Evolutionary conservation across 441 rosid genomes (phyloP).

Genomic region (Rhodomyrtus psidioides): DNA sequence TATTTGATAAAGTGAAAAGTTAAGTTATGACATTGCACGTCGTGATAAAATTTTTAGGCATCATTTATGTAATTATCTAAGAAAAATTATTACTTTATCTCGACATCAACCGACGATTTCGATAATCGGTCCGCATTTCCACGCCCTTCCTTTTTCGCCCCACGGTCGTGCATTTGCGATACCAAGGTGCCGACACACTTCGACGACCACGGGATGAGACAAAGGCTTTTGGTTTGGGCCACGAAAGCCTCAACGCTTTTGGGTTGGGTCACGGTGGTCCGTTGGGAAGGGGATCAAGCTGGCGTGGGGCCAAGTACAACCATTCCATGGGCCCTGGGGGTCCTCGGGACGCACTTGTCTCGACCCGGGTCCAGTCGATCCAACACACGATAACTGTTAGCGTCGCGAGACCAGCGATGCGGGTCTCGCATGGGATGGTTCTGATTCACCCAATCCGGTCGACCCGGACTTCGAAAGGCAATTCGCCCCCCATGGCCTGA

Average conservation of each 20-base stretch:
- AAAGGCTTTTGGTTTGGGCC: neutral
- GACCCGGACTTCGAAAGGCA: neutral
- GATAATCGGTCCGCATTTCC: neutral
- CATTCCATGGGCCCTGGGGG: neutral
- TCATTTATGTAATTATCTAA: too few species aligned
- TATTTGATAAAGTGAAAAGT: neutral
- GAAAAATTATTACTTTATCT: neutral
- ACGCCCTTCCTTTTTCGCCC: neutral
- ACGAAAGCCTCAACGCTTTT: neutral
- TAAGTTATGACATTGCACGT: accelerated
- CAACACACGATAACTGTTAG: neutral
- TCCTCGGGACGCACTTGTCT: neutral
- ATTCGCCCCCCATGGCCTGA: neutral
- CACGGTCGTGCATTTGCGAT: neutral
- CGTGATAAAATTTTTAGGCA: too few species aligned
- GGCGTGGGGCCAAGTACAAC: neutral
- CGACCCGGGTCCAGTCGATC: neutral
- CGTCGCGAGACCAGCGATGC: accelerated
- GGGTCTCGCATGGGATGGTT: neutral
- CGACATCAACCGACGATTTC: neutral
- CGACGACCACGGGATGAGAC: neutral
- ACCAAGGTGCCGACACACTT: neutral
- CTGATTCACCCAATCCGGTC: accelerated
- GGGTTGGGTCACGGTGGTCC: neutral
- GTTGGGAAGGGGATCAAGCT: neutral